These are phyloP conservation scores for Alternaria ethzedia DNA, from an alignment of 2,329 filamentous ascomycete genomes.

Conservation along the genomic window DNA sequence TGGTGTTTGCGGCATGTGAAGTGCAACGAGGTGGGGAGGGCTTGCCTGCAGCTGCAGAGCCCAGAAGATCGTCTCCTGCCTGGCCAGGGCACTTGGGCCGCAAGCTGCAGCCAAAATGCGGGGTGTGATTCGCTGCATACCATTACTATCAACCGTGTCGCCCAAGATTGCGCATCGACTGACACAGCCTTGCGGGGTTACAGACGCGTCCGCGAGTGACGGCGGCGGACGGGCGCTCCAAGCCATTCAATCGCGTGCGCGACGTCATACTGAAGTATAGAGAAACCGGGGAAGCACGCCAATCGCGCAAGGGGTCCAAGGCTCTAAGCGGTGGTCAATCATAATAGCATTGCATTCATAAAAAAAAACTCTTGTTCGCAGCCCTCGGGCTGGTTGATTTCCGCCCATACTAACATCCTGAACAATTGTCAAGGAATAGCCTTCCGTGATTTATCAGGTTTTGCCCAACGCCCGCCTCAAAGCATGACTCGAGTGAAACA, in stretches of 20 bases:
- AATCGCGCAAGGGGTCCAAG: conserved; percentile 20
- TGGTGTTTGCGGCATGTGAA: conserved; percentile 9
- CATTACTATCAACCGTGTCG: conserved; percentile 16
- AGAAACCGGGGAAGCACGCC: conserved; percentile 8
- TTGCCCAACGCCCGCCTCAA: conserved; percentile 11
- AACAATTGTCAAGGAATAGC: conserved; percentile 6
- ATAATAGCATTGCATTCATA: conserved; percentile 6
- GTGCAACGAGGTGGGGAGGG: conserved; percentile 22
- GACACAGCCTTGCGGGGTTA: conserved; percentile 19
- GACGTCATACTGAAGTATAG: conserved; percentile 21
- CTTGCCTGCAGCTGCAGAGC: conserved; percentile 14
- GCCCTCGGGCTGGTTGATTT: neutral
- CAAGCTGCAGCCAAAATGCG: conserved; percentile 22
- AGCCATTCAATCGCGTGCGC: conserved; percentile 16
- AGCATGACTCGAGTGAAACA: conserved; percentile 3
- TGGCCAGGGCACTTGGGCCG: conserved; percentile 22
- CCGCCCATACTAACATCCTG: neutral
- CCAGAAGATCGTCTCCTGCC: conserved; percentile 3
- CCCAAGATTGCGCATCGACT: conserved; percentile 8
- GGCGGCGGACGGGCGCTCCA: conserved; percentile 13
- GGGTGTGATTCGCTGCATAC: conserved; percentile 31
- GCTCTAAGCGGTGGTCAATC: neutral
- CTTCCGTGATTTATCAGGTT: neutral
- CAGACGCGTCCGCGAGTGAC: neutral
- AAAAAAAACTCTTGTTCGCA: neutral